Evolutionary conservation across 305 asterid species (phyloP).

Genomic region (Fraxinus paxiana): DNA sequence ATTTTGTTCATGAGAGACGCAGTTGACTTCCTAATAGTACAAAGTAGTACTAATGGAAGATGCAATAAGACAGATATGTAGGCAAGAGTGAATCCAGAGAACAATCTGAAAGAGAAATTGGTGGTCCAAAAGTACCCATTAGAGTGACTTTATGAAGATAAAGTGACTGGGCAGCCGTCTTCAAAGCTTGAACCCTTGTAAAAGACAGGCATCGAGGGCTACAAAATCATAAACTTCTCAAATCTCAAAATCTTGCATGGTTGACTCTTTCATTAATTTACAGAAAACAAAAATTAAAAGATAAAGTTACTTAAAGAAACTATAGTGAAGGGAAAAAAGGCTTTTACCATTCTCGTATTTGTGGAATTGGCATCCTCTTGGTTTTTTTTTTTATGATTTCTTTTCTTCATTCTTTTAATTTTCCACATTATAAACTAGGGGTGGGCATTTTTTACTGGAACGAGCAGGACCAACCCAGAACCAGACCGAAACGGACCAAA

Average conservation of each 20-base stretch:
- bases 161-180: conserved; percentile 31
- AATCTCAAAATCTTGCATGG: conserved; percentile 25
- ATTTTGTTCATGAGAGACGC: background rate
- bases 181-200: conserved; percentile 30
- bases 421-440: background rate
- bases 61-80: conserved; percentile 20
- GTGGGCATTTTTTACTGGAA: background rate
- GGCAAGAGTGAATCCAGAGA: conserved; percentile 17
- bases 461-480: background rate
- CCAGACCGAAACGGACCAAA: background rate
- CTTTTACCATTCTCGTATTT: background rate
- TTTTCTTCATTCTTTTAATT: background rate
- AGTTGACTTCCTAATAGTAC: background rate
- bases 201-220: conserved; percentile 27
- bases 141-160: conserved; percentile 31
- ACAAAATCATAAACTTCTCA: conserved; percentile 7
- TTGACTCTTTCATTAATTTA: conserved; percentile 24
- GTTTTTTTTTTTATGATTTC: background rate
- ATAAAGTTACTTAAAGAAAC: background rate
- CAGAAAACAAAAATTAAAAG: conserved; percentile 5
- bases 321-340: conserved; percentile 12
- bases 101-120: conserved; percentile 17
- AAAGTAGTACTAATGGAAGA: background rate
- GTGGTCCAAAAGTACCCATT: conserved; percentile 45
- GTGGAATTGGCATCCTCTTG: background rate